Conservation (phyloP, 305 asterid genomes). For the Rubia tinctorum region DNA sequence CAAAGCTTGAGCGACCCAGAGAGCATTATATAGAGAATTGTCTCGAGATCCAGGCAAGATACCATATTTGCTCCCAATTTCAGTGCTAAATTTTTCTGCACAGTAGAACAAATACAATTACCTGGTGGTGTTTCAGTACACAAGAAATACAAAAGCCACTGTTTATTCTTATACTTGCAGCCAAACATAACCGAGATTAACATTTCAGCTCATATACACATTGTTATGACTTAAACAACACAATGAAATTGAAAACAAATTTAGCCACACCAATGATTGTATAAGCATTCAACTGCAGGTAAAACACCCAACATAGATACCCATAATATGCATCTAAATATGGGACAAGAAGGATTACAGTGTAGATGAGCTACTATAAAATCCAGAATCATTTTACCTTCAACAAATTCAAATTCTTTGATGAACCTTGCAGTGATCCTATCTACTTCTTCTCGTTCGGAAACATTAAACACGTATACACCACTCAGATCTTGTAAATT, state of each 20-base stretch:
- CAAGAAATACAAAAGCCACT: background rate
- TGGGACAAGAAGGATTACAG: background rate
- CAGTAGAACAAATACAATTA: slow-evolving; percentile 15
- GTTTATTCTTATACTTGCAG: background rate
- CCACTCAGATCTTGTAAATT: slow-evolving; percentile 82
- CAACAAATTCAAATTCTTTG: slow-evolving; percentile 72
- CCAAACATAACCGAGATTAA: background rate
- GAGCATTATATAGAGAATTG: slow-evolving; percentile 87
- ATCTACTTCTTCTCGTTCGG: slow-evolving; percentile 84
- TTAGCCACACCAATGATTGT: background rate
- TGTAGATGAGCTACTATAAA: background rate
- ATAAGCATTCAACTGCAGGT: background rate
- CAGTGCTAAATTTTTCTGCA: slow-evolving; percentile 74
- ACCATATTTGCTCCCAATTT: slow-evolving; percentile 81
- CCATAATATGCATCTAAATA: slow-evolving; percentile 6
- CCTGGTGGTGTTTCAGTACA: background rate
- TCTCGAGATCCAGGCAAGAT: slow-evolving; percentile 84
- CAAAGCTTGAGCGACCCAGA: slow-evolving; percentile 94
- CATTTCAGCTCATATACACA: background rate
- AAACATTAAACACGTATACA: slow-evolving; percentile 81
- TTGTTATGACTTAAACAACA: background rate
- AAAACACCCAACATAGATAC: background rate
- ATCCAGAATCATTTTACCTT: slow-evolving; percentile 35
- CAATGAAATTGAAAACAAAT: background rate
- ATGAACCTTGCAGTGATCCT: slow-evolving; percentile 90